Evolutionary conservation across 176 grass and related monocot species (phyloP), one percentile per base, ranked within the genome.

Genomic region (Triticum timopheevii): DNA sequence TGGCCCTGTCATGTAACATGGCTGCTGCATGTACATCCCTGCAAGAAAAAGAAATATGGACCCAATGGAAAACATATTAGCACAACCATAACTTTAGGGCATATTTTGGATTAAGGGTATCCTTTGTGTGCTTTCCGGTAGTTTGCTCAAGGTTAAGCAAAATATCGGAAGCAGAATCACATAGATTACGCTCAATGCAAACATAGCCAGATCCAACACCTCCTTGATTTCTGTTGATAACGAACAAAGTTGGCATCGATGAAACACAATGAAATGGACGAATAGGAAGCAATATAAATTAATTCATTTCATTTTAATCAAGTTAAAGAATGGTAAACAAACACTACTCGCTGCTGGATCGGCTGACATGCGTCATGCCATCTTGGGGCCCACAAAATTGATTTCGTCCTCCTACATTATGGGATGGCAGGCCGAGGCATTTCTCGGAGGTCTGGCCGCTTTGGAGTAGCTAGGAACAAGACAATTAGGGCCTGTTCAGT

Each of bases 1-100:
- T 13, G 81, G 9, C 50, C 16, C 50, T 54, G 50, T 7, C 50
- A 54, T 54, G 72, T 89, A 91, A 66, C 71, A 82, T 36, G 89
- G 8, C 6, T 31, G 8, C 35, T 73, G 56, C 56, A 22, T 89
- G 81, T 65, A 85, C 22, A 82, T 73, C 82, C 68, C 89, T 94
- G 84, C 20, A n/a, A 59, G 19, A 59, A 59, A 59, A 59, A 59
- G 77, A 83, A 31, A 40, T 7, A 45, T 23, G 6, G 31, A 50
- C 40, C 15, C 35, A 80, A 23, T 20, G 2, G 0, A 33, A 61
- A 79, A 9, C 33, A 65, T 24, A 24, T 58, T 33, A 65, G 65
- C 47, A 47, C 16, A 54, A 54, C 50, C 16, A 54, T 19, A 54
- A 54, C 50, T 19, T 54, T 54, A 54, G 50, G 50, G 50, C 50